Base-by-base conservation (phyloP, 345 rosid species). In the Salix exigua region DNA sequence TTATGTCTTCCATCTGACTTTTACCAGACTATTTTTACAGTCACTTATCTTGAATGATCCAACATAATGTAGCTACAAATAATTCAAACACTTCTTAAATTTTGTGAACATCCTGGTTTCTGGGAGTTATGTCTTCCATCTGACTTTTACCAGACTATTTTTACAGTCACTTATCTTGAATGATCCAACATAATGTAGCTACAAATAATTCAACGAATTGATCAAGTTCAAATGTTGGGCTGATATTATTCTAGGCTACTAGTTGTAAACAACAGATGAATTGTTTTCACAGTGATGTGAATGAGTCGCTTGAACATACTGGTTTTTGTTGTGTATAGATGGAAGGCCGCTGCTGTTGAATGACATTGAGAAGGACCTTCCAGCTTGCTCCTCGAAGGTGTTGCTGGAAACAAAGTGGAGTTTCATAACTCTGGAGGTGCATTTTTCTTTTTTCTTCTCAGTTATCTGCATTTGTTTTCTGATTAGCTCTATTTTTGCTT, bases 371-470 rank as follows among this genome's bases (percentile, higher is more conserved):
- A 85, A 77, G 75, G 93, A 88, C 71, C 86, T 93, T 68, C 97
- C 99, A 7, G 77, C 88, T 2, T 84, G 86, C 81, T 90, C 96
- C 67, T 78, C 87, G 31, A 89, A 84, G 81, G 87, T 82, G 69
- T 66, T 91, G 81, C 35, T 83, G 58, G 87, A 88, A 70, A 87
- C 91, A 21, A 95, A 90, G 78, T 93, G 98, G 98, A 87, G 94
- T 38, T 95, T 91, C 83, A 87, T 95, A 83, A 93, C 97, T 68
- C 93, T 82, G 37, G 98, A 93, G 97, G 97, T 82, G 79, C 30
- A 66, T 78, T 46, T 69, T 19, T 73, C 35, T 18, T 67, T 17
- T 38, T 73, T 21, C 55, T 65, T 18, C 35, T 50, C 30, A 10
- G 17, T 37, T 25, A 35, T 18, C 33, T 80, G 37, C 18, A 68